These are phyloP conservation scores for Schwanniomyces sp. DNA, from an alignment of 805 yeast species.

Conservation along the genomic window DNA sequence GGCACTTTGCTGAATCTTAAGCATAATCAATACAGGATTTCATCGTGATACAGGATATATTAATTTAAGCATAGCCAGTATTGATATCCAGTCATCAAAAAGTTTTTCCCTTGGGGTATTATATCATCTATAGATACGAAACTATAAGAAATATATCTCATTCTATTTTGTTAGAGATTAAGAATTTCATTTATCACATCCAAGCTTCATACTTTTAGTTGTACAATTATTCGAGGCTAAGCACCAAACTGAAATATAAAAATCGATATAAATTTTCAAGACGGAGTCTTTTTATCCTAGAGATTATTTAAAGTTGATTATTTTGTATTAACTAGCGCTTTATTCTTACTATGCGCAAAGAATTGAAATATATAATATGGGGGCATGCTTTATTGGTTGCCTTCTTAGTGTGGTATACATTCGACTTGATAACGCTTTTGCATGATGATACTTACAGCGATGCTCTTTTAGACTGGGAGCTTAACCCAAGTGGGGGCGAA, in stretches of 20 bases:
- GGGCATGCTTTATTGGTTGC: constrained; percentile 57
- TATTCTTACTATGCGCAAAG: constrained; percentile 53
- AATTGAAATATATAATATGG: constrained; percentile 58
- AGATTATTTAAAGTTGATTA: too few relatives aligned
- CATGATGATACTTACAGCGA: constrained; percentile 69
- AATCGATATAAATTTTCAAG: too few relatives aligned
- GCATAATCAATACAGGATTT: background rate
- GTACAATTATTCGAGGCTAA: too few relatives aligned
- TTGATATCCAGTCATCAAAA: background rate
- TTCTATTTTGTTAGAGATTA: too few relatives aligned
- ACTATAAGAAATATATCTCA: too few relatives aligned
- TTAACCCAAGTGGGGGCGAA: constrained; percentile 52
- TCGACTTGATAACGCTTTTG: constrained; percentile 72
- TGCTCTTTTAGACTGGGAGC: constrained; percentile 60
- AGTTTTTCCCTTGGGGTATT: background rate
- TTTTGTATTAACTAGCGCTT: background rate
- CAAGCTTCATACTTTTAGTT: too few relatives aligned
- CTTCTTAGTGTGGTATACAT: constrained; percentile 59
- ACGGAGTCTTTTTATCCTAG: too few relatives aligned
- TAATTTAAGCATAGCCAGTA: background rate
- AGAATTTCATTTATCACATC: too few relatives aligned
- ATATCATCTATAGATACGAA: background rate
- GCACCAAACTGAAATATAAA: too few relatives aligned
- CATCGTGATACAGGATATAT: background rate
- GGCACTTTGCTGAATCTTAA: background rate